Conservation (phyloP, 306 rosid species). For the Corylus heterophylla region DNA sequence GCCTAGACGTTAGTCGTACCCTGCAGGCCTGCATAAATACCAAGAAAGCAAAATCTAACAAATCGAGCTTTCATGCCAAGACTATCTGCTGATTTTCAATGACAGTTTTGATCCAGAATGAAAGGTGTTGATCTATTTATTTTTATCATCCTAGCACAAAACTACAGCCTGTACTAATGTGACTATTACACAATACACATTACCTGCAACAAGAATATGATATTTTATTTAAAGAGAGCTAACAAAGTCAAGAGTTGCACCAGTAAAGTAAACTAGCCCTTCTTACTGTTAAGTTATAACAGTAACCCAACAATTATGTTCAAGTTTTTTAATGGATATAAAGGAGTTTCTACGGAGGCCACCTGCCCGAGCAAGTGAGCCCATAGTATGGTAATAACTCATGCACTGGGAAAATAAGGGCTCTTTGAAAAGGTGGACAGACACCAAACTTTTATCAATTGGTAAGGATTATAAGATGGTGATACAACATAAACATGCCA, state of each 20-base stretch:
- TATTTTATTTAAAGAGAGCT: not conserved
- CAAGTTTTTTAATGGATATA: not conserved
- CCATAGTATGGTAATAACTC: not conserved
- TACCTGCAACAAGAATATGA: not conserved
- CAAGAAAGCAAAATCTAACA: not conserved
- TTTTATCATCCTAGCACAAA: not conserved
- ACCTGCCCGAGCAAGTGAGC: no score
- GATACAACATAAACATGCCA: conserved; percentile 36
- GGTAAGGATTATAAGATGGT: conserved; percentile 9
- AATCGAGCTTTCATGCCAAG: not conserved
- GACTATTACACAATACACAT: not conserved
- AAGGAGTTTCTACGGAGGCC: no score
- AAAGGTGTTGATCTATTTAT: no score
- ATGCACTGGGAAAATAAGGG: not conserved
- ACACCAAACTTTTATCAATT: conserved; percentile 22
- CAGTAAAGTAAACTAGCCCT: not conserved
- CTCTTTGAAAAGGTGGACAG: not conserved
- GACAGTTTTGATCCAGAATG: not conserved
- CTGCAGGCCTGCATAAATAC: not conserved
- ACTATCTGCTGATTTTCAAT: not conserved
- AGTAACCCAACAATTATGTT: not conserved
- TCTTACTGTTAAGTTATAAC: not conserved
- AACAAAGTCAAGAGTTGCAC: not conserved
- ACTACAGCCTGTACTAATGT: not conserved
- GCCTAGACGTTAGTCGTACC: not conserved